phyloP scores from a whole-genome alignment of 345 rosid genomes.

The Rubroshorea leprosula region DNA sequence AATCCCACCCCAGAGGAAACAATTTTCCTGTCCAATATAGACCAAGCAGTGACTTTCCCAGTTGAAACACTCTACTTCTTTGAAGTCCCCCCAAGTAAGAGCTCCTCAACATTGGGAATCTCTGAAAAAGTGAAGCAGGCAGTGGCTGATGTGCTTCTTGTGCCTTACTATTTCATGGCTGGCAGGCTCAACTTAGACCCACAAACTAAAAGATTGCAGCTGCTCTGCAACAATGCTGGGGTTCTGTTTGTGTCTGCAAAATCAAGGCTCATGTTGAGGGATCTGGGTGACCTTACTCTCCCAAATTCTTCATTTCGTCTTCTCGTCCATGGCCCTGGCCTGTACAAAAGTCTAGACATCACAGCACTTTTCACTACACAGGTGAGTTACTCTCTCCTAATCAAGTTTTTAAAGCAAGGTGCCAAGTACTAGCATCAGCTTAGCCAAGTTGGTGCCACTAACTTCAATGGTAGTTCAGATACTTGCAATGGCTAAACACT shows the following conservation, averaged over 20 bases:
- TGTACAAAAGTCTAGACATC: slow-evolving; percentile 12
- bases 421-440: too few relatives aligned
- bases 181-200: slow-evolving; percentile 20
- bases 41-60: slow-evolving; percentile 21
- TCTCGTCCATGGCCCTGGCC: slow-evolving; percentile 21
- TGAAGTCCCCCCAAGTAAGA: not conserved
- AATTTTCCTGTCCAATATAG: slow-evolving; percentile 22
- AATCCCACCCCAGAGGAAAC: slow-evolving; percentile 2
- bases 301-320: slow-evolving; percentile 20
- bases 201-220: slow-evolving; percentile 9
- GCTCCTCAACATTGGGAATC: not conserved
- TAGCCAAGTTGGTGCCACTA: too few relatives aligned
- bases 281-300: slow-evolving; percentile 21
- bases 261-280: slow-evolving; percentile 16
- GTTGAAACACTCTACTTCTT: slow-evolving; percentile 22
- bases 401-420: too few relatives aligned
- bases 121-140: slow-evolving; percentile 16
- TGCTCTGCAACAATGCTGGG: slow-evolving; percentile 22
- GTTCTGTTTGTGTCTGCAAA: slow-evolving; percentile 17
- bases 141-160: slow-evolving; percentile 19
- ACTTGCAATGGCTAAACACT: too few relatives aligned
- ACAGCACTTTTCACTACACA: slow-evolving; percentile 16
- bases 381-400: too few relatives aligned
- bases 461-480: too few relatives aligned
- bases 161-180: slow-evolving; percentile 28